Conservation (phyloP, 169 alveolate genomes). For the Plasmodium malariae region DNA sequence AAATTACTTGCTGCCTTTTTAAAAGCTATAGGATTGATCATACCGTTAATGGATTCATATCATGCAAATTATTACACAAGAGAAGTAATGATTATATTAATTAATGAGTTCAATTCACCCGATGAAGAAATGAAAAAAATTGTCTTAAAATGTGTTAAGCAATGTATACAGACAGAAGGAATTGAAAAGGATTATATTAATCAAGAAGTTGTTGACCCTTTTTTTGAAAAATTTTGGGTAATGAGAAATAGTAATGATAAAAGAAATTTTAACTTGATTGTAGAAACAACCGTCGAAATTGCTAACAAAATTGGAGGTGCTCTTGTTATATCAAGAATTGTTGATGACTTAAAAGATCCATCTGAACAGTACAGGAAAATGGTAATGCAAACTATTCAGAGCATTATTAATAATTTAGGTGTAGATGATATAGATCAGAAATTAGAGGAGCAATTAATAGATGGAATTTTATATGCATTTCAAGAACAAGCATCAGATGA, state of each 20-base stretch:
- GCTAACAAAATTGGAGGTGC: conserved; percentile 95
- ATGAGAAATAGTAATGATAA: conserved; percentile 92
- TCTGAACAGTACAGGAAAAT: conserved; percentile 93
- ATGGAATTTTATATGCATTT: conserved; percentile 98
- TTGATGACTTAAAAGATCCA: conserved; percentile 86
- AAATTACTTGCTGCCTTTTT: conserved; percentile 98
- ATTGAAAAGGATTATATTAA: conserved; percentile 97
- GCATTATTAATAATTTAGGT: conserved; percentile 93
- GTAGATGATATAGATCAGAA: conserved; percentile 96
- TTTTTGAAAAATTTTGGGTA: conserved; percentile 96
- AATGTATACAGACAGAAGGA: conserved; percentile 98
- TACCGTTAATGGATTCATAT: conserved; percentile 99
- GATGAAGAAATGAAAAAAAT: conserved; percentile 99
- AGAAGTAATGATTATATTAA: conserved; percentile 96
- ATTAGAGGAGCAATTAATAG: conserved; percentile 97
- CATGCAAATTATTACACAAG: conserved; percentile 98
- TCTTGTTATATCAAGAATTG: conserved; percentile 75
- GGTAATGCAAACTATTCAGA: conserved; percentile 98
- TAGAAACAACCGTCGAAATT: conserved; percentile 98
- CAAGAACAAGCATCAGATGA: conserved; percentile 98
- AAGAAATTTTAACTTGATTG: conserved; percentile 94
- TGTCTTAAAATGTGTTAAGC: conserved; percentile 95
- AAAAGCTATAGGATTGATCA: conserved; percentile 96
- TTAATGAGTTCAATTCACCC: conserved; percentile 97
- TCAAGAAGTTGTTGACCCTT: conserved; percentile 95